A percentile compares a stretch with the other conserved stretches of the same genome.
Evolutionary conservation across 129 eudicot genomes (phyloP).

Genomic region (Tagetes patula): DNA sequence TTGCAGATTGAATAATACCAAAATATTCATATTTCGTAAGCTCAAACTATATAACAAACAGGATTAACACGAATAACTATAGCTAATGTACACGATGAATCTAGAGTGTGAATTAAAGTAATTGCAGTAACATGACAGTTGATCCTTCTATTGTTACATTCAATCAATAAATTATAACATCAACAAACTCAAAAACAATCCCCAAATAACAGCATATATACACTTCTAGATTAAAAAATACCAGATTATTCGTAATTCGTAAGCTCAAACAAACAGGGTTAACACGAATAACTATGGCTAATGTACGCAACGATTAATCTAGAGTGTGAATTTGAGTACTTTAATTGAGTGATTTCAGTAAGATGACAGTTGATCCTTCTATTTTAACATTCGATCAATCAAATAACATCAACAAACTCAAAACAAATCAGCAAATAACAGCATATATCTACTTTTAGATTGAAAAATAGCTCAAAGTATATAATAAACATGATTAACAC

Average conservation of each 20-base stretch:
- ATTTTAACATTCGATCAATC: background rate
- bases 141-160: background rate
- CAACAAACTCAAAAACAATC: constrained; percentile 1
- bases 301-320: constrained; percentile 2
- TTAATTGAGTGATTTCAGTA: background rate
- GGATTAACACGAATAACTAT: background rate
- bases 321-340: background rate
- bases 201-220: background rate
- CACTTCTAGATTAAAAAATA: constrained; percentile 14
- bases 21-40: background rate
- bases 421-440: constrained; percentile 10
- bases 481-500: constrained; percentile 21
- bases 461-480: background rate
- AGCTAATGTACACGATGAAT: background rate
- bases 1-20: constrained; percentile 11
- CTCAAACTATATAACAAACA: constrained; percentile 16
- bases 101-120: background rate
- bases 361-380: background rate
- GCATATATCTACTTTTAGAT: constrained; percentile 14
- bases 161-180: constrained; percentile 6
- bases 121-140: background rate
- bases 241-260: background rate
- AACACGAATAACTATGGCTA: background rate
- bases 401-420: background rate
- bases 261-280: constrained; percentile 4